phyloP scores from a whole-genome alignment of 306 rosid species.

The Acacia acuminata region DNA sequence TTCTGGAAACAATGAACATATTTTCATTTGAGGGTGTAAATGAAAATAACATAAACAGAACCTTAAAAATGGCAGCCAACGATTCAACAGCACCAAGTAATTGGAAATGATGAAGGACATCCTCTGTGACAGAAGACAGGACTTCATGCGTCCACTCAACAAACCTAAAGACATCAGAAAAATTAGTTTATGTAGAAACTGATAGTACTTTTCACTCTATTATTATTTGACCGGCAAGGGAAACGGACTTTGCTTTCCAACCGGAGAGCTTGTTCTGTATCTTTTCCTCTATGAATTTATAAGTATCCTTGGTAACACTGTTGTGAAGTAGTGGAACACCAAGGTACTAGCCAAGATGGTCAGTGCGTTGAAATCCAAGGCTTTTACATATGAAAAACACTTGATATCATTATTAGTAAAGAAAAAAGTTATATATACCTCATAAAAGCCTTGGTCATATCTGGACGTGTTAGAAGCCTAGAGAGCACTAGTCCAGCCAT shows the following conservation, averaged over 20 bases:
- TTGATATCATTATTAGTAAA: conserved; percentile 8
- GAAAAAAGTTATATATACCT: conserved; percentile 47
- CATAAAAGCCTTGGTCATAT: conserved; percentile 85
- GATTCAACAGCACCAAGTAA: conserved; percentile 84
- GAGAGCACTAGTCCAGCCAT: conserved; percentile 89
- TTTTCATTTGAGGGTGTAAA: conserved; percentile 20
- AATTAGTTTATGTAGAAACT: conserved; percentile 29
- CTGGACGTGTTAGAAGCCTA: conserved; percentile 90
- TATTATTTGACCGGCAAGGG: neutral
- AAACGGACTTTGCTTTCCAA: neutral
- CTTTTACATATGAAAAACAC: neutral
- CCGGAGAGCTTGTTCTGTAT: neutral
- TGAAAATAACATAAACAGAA: conserved; percentile 38
- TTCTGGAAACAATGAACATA: conserved; percentile 20
- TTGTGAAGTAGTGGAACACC: neutral
- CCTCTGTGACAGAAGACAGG: conserved; percentile 65
- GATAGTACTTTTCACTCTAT: conserved; percentile 3
- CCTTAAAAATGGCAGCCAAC: conserved; percentile 90
- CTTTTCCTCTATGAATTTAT: neutral
- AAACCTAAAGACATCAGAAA: conserved; percentile 67
- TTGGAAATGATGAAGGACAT: conserved; percentile 66
- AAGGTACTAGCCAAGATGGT: neutral
- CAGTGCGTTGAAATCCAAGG: neutral
- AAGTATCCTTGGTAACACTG: neutral
- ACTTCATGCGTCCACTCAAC: conserved; percentile 81